A percentile compares a stretch with the other conserved stretches of the same genome.
Evolutionary conservation across 148 eudicot species (phyloP).

Genomic region (Arbutus unedo): DNA sequence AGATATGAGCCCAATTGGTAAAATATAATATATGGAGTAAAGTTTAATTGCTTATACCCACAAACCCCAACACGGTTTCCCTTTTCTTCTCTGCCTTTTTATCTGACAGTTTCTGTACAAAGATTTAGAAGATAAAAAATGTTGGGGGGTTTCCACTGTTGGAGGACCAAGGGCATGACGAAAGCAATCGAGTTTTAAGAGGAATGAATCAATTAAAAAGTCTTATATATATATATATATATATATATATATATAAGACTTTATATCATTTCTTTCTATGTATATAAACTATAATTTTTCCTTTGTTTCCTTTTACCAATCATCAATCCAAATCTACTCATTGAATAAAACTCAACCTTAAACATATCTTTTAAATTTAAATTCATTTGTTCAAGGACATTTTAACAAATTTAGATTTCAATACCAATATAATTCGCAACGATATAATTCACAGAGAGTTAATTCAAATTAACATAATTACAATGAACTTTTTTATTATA

Average conservation of each 20-base stretch:
- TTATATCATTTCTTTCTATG: too few relatives aligned
- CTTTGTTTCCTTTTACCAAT: too few relatives aligned
- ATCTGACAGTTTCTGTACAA: conserved; percentile 5
- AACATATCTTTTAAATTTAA: too few relatives aligned
- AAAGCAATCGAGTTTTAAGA: too few relatives aligned
- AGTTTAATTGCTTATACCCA: not conserved
- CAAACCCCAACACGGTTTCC: not conserved
- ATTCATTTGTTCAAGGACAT: not conserved
- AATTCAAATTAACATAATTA: not conserved
- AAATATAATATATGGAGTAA: not conserved
- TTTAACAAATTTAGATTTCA: not conserved
- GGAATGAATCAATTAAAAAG: too few relatives aligned
- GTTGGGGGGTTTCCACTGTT: not conserved
- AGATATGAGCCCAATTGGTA: conserved; percentile 8
- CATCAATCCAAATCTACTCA: too few relatives aligned
- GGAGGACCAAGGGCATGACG: too few relatives aligned
- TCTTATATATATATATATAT: too few relatives aligned
- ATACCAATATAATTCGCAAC: too few relatives aligned
- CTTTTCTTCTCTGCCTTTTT: not conserved
- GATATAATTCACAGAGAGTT: not conserved
- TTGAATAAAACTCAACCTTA: too few relatives aligned
- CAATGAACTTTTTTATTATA: not conserved
- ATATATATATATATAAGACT: too few relatives aligned
- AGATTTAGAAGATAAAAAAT: conserved; percentile 20
- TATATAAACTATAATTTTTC: too few relatives aligned